phyloP scores from a whole-genome alignment of 305 asterid species.

The Withania somnifera region DNA sequence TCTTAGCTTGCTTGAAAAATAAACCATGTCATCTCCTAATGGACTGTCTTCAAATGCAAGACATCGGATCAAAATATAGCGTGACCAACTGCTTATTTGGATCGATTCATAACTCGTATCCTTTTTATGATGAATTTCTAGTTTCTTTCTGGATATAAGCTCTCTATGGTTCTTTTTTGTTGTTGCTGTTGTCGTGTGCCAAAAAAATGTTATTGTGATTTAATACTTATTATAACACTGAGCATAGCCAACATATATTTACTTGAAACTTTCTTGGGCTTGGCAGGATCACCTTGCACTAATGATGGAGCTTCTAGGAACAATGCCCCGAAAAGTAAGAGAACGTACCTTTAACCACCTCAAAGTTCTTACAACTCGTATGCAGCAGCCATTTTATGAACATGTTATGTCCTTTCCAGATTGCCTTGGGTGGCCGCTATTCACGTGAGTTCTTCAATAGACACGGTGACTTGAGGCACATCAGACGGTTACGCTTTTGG shows the following conservation, averaged over 20 bases:
- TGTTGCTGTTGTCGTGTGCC: neutral
- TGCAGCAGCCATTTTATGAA: slow-evolving; percentile 4
- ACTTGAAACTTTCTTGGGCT: neutral
- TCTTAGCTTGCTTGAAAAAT: neutral
- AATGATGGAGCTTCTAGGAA: slow-evolving; percentile 99
- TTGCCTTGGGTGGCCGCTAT: slow-evolving; percentile 89
- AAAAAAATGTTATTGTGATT: neutral
- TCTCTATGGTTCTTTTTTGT: neutral
- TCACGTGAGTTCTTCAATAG: slow-evolving; percentile 90
- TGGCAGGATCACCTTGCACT: slow-evolving; percentile 90
- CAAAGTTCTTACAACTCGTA: neutral
- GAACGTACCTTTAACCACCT: neutral
- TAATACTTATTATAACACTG: neutral
- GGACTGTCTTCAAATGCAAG: neutral
- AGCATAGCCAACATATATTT: neutral
- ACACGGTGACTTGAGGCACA: slow-evolving; percentile 81
- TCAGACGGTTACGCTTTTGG: slow-evolving; percentile 71
- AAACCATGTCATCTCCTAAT: neutral
- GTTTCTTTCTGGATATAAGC: neutral
- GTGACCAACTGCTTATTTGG: neutral
- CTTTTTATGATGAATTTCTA: neutral
- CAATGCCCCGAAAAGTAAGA: slow-evolving; percentile 95
- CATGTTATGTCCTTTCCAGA: slow-evolving; percentile 32
- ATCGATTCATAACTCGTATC: neutral
- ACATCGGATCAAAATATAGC: neutral